Evolutionary conservation across 495 filamentous ascomycete genomes (phyloP).

Genomic region (Poronia punctata): DNA sequence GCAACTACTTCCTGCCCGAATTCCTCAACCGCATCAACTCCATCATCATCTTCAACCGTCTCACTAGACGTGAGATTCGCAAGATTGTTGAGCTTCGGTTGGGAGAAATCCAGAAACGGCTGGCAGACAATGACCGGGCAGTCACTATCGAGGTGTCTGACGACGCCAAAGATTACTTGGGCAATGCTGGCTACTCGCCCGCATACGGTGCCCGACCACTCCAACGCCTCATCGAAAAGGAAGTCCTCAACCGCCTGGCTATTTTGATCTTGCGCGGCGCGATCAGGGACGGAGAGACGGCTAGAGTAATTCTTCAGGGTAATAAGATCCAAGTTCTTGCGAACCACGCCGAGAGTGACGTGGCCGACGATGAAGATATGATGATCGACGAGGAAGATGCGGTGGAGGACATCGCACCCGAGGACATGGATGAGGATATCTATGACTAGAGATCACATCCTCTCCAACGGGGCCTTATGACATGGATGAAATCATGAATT

Average conservation of each 20-base stretch:
- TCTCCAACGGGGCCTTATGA: not conserved
- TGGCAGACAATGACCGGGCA: conserved; percentile 71
- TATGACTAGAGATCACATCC: conserved; percentile 45
- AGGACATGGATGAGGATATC: conserved; percentile 66
- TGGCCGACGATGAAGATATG: conserved; percentile 53
- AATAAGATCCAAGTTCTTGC: conserved; percentile 71
- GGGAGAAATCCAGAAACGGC: conserved; percentile 80
- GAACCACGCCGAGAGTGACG: conserved; percentile 66
- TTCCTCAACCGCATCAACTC: conserved; percentile 96
- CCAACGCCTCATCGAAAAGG: conserved; percentile 84
- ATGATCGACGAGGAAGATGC: conserved; percentile 61
- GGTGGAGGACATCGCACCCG: conserved; percentile 58
- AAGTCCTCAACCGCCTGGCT: conserved; percentile 87
- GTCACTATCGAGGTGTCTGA: conserved; percentile 68
- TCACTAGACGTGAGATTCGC: conserved; percentile 80
- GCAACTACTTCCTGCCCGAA: conserved; percentile 94
- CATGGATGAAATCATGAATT: conserved; percentile 3
- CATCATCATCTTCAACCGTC: conserved; percentile 96
- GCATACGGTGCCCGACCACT: conserved; percentile 90
- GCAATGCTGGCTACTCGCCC: conserved; percentile 81
- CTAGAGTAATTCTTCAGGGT: conserved; percentile 63
- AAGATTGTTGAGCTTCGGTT: conserved; percentile 92
- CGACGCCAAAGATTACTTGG: conserved; percentile 85
- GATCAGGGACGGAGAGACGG: conserved; percentile 77
- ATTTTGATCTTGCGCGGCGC: conserved; percentile 80